Base-by-base conservation (phyloP, 139 green algal genomes). In the Ulvella scutata region DNA sequence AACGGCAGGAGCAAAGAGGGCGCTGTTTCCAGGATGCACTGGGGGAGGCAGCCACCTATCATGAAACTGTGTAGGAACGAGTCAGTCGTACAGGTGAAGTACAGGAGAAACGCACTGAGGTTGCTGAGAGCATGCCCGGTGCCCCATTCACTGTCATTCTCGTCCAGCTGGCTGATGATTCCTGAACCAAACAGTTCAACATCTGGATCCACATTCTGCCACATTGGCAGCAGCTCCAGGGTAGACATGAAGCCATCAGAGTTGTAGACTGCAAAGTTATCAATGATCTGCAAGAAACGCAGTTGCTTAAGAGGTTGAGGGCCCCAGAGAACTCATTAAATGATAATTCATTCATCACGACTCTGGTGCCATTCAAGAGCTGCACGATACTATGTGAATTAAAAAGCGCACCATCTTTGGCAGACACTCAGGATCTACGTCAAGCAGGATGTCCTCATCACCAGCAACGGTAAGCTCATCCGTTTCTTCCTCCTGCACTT, bases 141-240 rank as follows among this genome's bases (percentile, higher is more conserved):
- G 0, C 51, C 2, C 51, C 51, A 67, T 67, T 67, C 51, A 67
- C 51, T 67, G 51, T n/a, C 51, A 67, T n/a, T 26, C 33, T 67
- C 51, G 17, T 67, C 51, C 20, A 67, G 17, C 51, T 67, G n/a
- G 2, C n/a, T 36, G 51, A 67, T 26, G 13, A 67, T 67, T 43
- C 83, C 83, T 20, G 92, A 94, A 26, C 85, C 89, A 79, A 90
- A 97, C 28, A 97, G 79, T 67, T 92, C 88, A 21, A 94, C 84
- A 61, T 97, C 88, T 3, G 88, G 79, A 62, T 95, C 87, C 37
- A 97, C 80, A 2, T 87, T 88, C 10, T 74, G 76, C 84, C 86
- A 90, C 89, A 96, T 92, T 61, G 93, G 93, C 67, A 98, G 82
- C 81, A 98, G 81, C 86, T 98, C 93, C 38, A 98, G 83, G 31